Evolutionary conservation across 2,329 filamentous ascomycete genomes (phyloP), one percentile per base, ranked within the genome.

Genomic region (Calonectria henricotiae): DNA sequence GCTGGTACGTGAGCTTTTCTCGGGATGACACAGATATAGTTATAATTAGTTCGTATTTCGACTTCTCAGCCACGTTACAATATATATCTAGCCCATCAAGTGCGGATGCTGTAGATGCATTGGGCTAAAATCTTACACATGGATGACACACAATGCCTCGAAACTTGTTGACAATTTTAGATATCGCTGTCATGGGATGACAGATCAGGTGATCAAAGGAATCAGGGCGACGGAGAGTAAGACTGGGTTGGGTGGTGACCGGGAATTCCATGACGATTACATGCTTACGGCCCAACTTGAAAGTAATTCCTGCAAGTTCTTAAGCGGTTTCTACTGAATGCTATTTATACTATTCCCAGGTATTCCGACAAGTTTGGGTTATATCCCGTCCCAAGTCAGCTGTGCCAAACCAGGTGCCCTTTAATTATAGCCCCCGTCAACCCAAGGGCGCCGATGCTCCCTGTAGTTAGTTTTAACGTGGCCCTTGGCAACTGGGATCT

Each of bases 91-190:
- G 13, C 7, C 12, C 8, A 15, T 5, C 20, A 17, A 58, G 23
- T 32, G 20, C 23, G 51, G 37, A 37, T 12, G 13, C 12, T 20
- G 32, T 20, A 20, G n/a, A 25, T 27, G 20, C 51, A 11, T 17
- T 39, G 2, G 7, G 7, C 51, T 58, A 58, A 58, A 58, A 58
- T 58, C 51, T 58, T 20, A 58, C 51, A 0, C 35, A 51, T 13
- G 17, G 47, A 51, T 58, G 32, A 58, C 51, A 58, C 51, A 39
- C 35, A 39, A 17, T 5, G 25, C 13, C 37, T 25, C 20, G 51
- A 58, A 37, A 58, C 39, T 39, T 32, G 39, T 58, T 58, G 51
- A 58, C 35, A 58, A 39, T 39, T 58, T 58, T 58, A 58, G 51
- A 58, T 37, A 11, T 39, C 12, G n/a, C n/a, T 15, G 32, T 58